Evolutionary conservation across 495 filamentous ascomycete genomes (phyloP).

Genomic region (Filosporella fistucella): DNA sequence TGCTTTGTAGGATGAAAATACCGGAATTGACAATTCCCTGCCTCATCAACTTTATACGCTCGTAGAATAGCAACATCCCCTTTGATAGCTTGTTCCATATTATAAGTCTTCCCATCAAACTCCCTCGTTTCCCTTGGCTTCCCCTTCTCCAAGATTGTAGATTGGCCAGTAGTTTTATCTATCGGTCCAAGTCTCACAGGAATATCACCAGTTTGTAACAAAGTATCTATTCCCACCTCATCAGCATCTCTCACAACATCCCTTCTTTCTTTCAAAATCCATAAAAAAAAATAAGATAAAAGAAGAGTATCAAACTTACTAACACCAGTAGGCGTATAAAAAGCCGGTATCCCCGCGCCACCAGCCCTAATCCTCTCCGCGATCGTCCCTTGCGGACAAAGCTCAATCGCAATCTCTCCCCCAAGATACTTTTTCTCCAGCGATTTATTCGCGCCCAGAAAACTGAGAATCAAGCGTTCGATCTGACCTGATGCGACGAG

Average conservation of each 20-base stretch:
- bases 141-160: slow-evolving; percentile 44
- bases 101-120: slow-evolving; percentile 52
- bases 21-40: slow-evolving; percentile 60
- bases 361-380: slow-evolving; percentile 59
- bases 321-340: slow-evolving; percentile 60
- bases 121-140: slow-evolving; percentile 52
- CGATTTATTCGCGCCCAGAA: slow-evolving; percentile 57
- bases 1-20: slow-evolving; percentile 8
- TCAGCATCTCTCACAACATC: not conserved
- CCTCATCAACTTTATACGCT: slow-evolving; percentile 59
- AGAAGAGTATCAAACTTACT: slow-evolving; percentile 25
- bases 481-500: slow-evolving; percentile 52
- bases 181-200: slow-evolving; percentile 46
- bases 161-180: slow-evolving; percentile 28
- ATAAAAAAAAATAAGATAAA: too few species aligned
- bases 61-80: slow-evolving; percentile 61
- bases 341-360: slow-evolving; percentile 63
- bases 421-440: slow-evolving; percentile 60
- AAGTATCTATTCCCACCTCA: slow-evolving; percentile 46
- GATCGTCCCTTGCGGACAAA: slow-evolving; percentile 62
- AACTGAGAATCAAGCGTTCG: slow-evolving; percentile 54
- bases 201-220: slow-evolving; percentile 58
- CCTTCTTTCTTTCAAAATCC: too few species aligned
- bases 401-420: slow-evolving; percentile 57
- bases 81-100: slow-evolving; percentile 59